phyloP scores from a whole-genome alignment of 2,329 filamentous ascomycete genomes.

The Lasiodiplodia gonubiensis region DNA sequence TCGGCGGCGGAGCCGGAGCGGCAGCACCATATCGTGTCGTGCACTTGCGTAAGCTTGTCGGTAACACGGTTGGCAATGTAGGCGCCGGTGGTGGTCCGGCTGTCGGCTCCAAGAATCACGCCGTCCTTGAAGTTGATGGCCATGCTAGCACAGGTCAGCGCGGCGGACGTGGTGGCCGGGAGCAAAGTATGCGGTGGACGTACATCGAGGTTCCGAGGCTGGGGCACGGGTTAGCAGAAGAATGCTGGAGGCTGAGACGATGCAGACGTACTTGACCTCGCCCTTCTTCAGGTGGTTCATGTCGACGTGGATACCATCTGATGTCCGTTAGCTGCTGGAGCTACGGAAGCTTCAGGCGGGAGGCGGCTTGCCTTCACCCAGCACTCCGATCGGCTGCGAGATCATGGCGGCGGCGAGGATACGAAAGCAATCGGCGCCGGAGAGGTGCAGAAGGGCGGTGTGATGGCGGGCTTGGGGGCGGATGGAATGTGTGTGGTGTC shows the following conservation, averaged over 20 bases:
- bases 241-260: not conserved
- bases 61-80: constrained; percentile 99
- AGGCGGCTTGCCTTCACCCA: constrained; percentile 44
- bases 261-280: constrained; percentile 85
- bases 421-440: constrained; percentile 13
- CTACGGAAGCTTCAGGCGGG: constrained; percentile 16
- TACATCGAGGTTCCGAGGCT: constrained; percentile 98
- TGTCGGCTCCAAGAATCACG: constrained; percentile 97
- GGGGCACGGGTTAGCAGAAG: constrained; percentile 29
- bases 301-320: constrained; percentile 98
- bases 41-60: constrained; percentile 97
- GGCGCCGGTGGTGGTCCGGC: constrained; percentile 93
- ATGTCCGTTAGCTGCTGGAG: constrained; percentile 35
- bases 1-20: constrained; percentile 96
- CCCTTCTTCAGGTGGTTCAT: constrained; percentile 99
- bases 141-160: constrained; percentile 69
- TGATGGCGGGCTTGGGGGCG: not conserved
- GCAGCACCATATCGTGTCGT: constrained; percentile 99
- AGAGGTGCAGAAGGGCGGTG: not conserved
- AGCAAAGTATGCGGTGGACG: constrained; percentile 45
- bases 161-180: constrained; percentile 32
- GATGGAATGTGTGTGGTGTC: constrained; percentile 5
- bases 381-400: constrained; percentile 40
- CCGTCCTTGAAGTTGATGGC: constrained; percentile 98
- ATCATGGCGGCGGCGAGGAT: constrained; percentile 22